Base-by-base conservation (phyloP, 352 stramenopile species). In the Phytopythium cucurbitacearum region DNA sequence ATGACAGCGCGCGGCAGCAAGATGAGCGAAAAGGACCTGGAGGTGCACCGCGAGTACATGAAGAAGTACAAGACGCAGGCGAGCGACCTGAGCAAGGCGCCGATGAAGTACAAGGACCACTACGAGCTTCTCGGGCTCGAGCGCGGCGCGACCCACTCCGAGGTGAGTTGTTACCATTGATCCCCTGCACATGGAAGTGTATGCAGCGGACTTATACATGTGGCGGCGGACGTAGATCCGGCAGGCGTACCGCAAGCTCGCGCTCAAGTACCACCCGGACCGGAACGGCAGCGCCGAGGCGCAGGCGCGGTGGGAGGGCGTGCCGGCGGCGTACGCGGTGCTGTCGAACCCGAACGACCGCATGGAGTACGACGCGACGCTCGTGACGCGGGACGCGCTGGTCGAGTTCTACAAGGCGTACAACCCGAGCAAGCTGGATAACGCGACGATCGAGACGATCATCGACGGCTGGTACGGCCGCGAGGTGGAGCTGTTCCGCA, bases 191-290 rank as follows among this genome's bases (percentile, higher is more conserved):
- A 28, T 28, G 21, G 21, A 28, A 46, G 3, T 40, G 15, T 28
- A 16, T 40, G 12, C 36, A 15, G 42, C 8, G 15, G 13, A n/a
- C 21, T 38, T 15, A 11, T 48, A 38, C 13, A 39, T 16, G 11
- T 49, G 21, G 21, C 12, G 61, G 13, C 56, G 50, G 16, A 28
- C 15, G 35, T 51, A 90, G 76, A 99, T 99, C 65, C 97, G 97
- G 57, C 75, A 84, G 46, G 85, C 89, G 5, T 97, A 97, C 60
- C 82, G 85, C 7, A 93, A 84, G 60, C 62, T 96, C 40, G 87
- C 83, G 41, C 72, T 95, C 39, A 79, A 80, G 55, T 95, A 83
- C 51, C 90, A 97, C 57, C 90, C 90, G 1, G 90, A 97, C 60
- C 94, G 96, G 59, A 99, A 99, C 69, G 83, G 88, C 46, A 80